phyloP scores from a whole-genome alignment of 2,329 filamentous ascomycete genomes.

The Penicillium verrucosum region DNA sequence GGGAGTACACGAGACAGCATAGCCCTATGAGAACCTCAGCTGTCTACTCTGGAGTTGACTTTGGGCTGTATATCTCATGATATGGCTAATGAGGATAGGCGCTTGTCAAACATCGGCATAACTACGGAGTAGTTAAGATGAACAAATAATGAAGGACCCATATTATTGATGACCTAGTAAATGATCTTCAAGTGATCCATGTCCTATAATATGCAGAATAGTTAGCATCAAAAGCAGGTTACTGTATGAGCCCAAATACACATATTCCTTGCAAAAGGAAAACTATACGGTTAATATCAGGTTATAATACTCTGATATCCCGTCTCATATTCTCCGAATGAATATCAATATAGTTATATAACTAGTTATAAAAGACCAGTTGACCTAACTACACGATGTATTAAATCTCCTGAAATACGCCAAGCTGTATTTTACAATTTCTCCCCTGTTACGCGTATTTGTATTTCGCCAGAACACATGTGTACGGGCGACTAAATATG shows the following conservation, averaged over 20 bases:
- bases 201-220: not conserved
- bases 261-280: not conserved
- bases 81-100: not conserved
- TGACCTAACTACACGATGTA: too few species aligned
- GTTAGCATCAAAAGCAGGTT: not conserved
- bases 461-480: not conserved
- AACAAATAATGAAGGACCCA: not conserved
- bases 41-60: not conserved
- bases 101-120: not conserved
- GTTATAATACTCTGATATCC: too few species aligned
- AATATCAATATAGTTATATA: too few species aligned
- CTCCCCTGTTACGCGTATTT: not conserved
- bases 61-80: not conserved
- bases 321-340: not conserved
- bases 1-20: not conserved
- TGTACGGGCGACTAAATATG: not conserved
- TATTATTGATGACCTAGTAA: not conserved
- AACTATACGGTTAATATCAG: too few species aligned
- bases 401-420: not conserved
- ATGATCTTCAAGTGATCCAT: not conserved
- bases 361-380: too few species aligned
- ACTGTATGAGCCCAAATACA: not conserved
- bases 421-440: not conserved
- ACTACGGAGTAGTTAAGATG: not conserved
- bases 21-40: not conserved